Evolutionary conservation across 2,329 filamentous ascomycete species (phyloP).

Genomic region (Raffaelea ambrosiae): DNA sequence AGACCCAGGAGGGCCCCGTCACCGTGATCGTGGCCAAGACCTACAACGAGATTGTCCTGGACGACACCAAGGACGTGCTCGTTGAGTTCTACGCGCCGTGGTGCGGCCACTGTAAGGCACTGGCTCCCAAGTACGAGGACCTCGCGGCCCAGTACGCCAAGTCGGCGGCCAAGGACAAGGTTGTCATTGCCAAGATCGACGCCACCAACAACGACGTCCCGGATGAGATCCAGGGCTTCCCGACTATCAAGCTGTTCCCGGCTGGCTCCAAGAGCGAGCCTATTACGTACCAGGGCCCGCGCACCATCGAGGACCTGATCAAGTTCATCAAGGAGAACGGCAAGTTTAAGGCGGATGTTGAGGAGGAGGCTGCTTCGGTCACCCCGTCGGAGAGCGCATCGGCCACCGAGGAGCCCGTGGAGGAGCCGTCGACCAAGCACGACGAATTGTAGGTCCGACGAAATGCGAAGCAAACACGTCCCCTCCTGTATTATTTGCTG

Average conservation of each 20-base stretch:
- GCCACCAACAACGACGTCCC: constrained; percentile 94
- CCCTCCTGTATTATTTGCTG: constrained; percentile 1
- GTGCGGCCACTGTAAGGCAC: constrained; percentile 99
- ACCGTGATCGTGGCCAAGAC: constrained; percentile 84
- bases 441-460: constrained; percentile 60
- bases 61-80: constrained; percentile 93
- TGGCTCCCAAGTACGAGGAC: constrained; percentile 94
- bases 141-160: constrained; percentile 69
- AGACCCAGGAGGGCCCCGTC: constrained; percentile 85
- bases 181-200: constrained; percentile 95
- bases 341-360: constrained; percentile 64
- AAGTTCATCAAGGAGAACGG: constrained; percentile 93
- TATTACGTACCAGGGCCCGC: constrained; percentile 77
- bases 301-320: constrained; percentile 84
- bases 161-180: constrained; percentile 72
- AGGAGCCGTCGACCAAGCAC: constrained; percentile 45
- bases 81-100: constrained; percentile 98
- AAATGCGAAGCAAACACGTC: neutral
- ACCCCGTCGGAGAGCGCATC: constrained; percentile 16
- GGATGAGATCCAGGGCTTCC: constrained; percentile 95
- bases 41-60: constrained; percentile 85
- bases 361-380: constrained; percentile 39
- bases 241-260: constrained; percentile 96
- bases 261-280: constrained; percentile 81
- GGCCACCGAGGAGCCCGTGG: constrained; percentile 32